phyloP scores from a whole-genome alignment of 2,329 filamentous ascomycete genomes.

The Didymella pomorum region DNA sequence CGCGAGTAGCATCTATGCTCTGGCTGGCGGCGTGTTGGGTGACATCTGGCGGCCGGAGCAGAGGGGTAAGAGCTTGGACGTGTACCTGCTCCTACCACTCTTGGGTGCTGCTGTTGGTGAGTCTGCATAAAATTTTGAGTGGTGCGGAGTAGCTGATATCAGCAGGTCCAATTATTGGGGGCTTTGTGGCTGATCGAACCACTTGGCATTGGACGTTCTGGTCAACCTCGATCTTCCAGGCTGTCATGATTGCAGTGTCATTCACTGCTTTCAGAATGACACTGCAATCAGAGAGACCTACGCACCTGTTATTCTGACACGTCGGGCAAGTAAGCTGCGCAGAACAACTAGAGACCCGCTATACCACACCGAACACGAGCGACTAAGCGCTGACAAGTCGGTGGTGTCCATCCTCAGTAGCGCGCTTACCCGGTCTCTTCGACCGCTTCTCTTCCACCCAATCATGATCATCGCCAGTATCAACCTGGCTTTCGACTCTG shows the following conservation, averaged over 20 bases:
- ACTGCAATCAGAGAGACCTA: constrained; percentile 56
- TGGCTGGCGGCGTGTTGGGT: constrained; percentile 33
- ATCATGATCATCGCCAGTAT: constrained; percentile 58
- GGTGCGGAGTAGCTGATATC: too few species aligned
- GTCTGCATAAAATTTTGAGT: too few species aligned
- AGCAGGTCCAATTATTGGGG: constrained; percentile 37
- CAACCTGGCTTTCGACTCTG: constrained; percentile 43
- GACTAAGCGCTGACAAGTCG: constrained; percentile 22
- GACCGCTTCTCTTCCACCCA: constrained; percentile 63
- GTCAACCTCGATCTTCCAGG: constrained; percentile 38
- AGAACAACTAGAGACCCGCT: constrained; percentile 73
- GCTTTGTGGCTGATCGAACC: constrained; percentile 36
- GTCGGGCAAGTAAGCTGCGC: constrained; percentile 36
- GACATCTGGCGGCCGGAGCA: constrained; percentile 40
- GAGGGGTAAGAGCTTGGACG: constrained; percentile 27
- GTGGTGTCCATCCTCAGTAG: constrained; percentile 53
- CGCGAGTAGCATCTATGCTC: constrained; percentile 34
- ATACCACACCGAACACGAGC: constrained; percentile 50
- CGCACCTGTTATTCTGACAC: constrained; percentile 53
- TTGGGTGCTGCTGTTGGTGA: constrained; percentile 31
- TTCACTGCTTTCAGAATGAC: constrained; percentile 45
- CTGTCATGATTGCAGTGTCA: constrained; percentile 42
- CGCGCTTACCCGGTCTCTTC: constrained; percentile 60
- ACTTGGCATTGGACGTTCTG: constrained; percentile 45
- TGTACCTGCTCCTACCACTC: constrained; percentile 31